phyloP scores from a whole-genome alignment of 1,284 basidiomycete genomes.

The Ceratobasidium papillatum region DNA sequence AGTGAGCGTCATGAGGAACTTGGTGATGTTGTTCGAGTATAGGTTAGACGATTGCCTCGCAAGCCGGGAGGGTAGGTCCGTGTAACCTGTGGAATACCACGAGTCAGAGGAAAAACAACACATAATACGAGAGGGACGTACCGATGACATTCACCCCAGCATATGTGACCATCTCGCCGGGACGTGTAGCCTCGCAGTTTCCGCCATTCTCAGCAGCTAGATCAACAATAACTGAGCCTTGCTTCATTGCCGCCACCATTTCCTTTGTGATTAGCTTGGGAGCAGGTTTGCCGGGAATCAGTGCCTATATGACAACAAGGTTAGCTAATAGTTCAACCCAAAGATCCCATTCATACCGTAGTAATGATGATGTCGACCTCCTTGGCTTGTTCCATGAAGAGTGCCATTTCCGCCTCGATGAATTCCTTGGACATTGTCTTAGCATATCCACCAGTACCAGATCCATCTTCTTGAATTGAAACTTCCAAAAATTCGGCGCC shows the following conservation, averaged over 20 bases:
- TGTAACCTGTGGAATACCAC: slow-evolving; percentile 63
- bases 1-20: slow-evolving; percentile 80
- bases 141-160: slow-evolving; percentile 83
- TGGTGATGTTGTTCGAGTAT: slow-evolving; percentile 89
- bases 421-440: slow-evolving; percentile 92
- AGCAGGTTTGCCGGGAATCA: slow-evolving; percentile 84
- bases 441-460: slow-evolving; percentile 83
- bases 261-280: slow-evolving; percentile 82
- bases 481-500: slow-evolving; percentile 89
- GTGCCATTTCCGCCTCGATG: slow-evolving; percentile 85
- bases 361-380: slow-evolving; percentile 89
- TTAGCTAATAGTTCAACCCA: neutral
- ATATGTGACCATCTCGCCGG: slow-evolving; percentile 72
- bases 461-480: slow-evolving; percentile 76
- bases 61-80: slow-evolving; percentile 81
- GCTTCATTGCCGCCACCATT: slow-evolving; percentile 87
- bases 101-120: neutral
- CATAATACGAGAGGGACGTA: slow-evolving; percentile 48
- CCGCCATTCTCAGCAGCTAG: slow-evolving; percentile 85
- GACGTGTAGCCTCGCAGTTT: slow-evolving; percentile 80
- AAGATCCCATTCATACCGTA: slow-evolving; percentile 61
- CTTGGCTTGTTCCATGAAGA: slow-evolving; percentile 84
- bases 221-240: slow-evolving; percentile 86
- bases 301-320: slow-evolving; percentile 58
- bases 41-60: slow-evolving; percentile 87